Conservation (phyloP, 495 filamentous ascomycete genomes). For the Cercophora scortea region DNA sequence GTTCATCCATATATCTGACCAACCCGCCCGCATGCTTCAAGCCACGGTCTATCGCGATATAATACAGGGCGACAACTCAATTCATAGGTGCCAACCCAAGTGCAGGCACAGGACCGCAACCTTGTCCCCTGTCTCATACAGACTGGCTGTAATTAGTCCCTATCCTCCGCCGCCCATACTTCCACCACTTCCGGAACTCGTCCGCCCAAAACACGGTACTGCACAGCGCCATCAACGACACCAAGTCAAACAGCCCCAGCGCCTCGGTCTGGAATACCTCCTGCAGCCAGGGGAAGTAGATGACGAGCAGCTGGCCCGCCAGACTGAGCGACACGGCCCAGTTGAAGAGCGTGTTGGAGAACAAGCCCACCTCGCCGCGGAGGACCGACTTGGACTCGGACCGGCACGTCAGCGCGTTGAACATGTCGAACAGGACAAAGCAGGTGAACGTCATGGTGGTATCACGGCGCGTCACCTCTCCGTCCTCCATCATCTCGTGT, state of each 20-base stretch:
- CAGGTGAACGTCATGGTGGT: conserved; percentile 99
- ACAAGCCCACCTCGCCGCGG: conserved; percentile 72
- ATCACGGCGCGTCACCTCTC: conserved; percentile 80
- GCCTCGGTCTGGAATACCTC: conserved; percentile 93
- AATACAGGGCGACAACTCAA: too few relatives aligned
- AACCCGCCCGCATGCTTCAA: neutral
- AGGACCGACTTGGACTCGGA: conserved; percentile 86
- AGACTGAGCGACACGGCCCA: conserved; percentile 81
- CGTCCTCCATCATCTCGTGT: conserved; percentile 76
- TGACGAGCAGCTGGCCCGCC: conserved; percentile 77
- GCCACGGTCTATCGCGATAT: neutral
- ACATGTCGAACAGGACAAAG: conserved; percentile 99
- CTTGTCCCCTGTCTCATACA: conserved; percentile 20
- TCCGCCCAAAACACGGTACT: conserved; percentile 93
- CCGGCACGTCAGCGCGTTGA: conserved; percentile 90
- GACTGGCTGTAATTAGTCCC: conserved; percentile 41
- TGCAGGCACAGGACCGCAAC: neutral
- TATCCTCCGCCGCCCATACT: conserved; percentile 34
- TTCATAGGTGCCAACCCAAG: neutral
- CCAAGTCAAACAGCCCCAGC: conserved; percentile 61
- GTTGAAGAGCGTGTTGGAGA: conserved; percentile 90
- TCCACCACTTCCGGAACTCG: conserved; percentile 74
- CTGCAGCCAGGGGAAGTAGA: conserved; percentile 91
- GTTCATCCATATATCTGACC: too few relatives aligned
- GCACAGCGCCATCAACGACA: conserved; percentile 61